Conservation (phyloP, 352 stramenopile species). For the Pythium aquatile region DNA sequence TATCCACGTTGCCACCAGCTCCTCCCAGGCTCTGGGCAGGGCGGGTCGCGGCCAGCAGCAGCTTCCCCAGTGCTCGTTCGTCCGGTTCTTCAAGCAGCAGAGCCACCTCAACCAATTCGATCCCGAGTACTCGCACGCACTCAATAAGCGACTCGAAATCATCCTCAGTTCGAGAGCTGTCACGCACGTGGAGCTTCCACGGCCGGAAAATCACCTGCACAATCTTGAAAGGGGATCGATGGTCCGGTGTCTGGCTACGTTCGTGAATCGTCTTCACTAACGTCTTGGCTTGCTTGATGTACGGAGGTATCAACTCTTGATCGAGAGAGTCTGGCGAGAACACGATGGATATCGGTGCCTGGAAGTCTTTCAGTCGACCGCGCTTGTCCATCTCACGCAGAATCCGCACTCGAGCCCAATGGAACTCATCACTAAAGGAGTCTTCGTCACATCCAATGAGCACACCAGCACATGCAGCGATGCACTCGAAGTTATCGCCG, state of each 20-base stretch:
- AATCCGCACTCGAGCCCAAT: background rate
- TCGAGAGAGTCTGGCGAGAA: background rate
- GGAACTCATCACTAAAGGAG: background rate
- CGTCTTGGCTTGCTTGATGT: constrained; percentile 7
- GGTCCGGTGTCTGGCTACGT: background rate
- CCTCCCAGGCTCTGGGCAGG: background rate
- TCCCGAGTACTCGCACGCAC: background rate
- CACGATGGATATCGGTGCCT: constrained; percentile 10
- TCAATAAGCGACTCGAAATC: background rate
- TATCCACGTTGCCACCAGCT: background rate
- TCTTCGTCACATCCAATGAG: background rate
- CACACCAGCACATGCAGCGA: constrained; percentile 4
- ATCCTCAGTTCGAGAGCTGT: background rate
- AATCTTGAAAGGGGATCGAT: constrained; percentile 11
- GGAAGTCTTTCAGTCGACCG: constrained; percentile 1
- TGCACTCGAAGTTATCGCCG: constrained; percentile 11
- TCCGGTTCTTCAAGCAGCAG: constrained; percentile 2
- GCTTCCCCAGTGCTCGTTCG: background rate
- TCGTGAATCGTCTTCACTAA: background rate
- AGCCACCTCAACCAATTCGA: constrained; percentile 4
- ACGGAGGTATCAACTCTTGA: background rate
- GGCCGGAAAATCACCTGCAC: constrained; percentile 8
- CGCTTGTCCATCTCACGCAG: background rate
- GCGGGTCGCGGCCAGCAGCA: background rate
- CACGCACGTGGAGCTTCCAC: constrained; percentile 7